Conservation (phyloP, 495 filamentous ascomycete species). For the Parmelia sp. region DNA sequence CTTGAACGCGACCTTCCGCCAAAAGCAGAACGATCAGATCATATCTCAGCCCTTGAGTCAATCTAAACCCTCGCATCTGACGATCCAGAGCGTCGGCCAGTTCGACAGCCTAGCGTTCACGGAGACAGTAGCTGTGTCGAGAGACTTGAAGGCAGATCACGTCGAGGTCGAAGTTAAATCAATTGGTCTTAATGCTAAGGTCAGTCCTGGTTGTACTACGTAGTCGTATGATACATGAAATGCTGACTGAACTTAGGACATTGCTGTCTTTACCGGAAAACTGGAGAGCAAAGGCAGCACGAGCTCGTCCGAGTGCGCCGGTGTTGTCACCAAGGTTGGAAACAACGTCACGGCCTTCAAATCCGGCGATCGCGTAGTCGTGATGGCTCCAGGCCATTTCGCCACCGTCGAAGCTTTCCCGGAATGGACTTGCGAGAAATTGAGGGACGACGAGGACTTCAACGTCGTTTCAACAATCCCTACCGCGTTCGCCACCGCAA, state of each 20-base stretch:
- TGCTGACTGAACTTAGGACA: not conserved
- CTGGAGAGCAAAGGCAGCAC: too few relatives aligned
- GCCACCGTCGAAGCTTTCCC: conserved; percentile 13
- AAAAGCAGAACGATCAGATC: too few relatives aligned
- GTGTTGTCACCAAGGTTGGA: conserved; percentile 14
- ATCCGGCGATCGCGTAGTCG: conserved; percentile 22
- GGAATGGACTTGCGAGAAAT: conserved; percentile 15
- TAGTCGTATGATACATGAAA: too few relatives aligned
- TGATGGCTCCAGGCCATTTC: conserved; percentile 18
- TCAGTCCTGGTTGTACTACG: not conserved
- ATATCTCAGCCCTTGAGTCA: too few relatives aligned
- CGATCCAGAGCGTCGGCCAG: too few relatives aligned
- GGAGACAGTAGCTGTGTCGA: not conserved
- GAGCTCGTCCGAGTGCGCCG: conserved; percentile 20
- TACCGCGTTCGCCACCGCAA: conserved; percentile 29
- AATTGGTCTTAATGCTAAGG: conserved; percentile 20
- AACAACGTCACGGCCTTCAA: not conserved
- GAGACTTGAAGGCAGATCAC: not conserved
- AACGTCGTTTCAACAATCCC: conserved; percentile 27
- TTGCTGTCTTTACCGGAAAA: too few relatives aligned
- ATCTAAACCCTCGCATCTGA: too few relatives aligned
- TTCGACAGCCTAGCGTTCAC: not conserved
- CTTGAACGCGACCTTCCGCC: too few relatives aligned
- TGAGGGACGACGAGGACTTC: conserved; percentile 8
- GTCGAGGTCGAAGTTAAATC: conserved; percentile 3